A percentile compares a stretch with the other conserved stretches of the same genome.
These are phyloP conservation scores for Chrysoporthe puriensis DNA, from an alignment of 2,329 filamentous ascomycete species.

Conservation along the genomic window DNA sequence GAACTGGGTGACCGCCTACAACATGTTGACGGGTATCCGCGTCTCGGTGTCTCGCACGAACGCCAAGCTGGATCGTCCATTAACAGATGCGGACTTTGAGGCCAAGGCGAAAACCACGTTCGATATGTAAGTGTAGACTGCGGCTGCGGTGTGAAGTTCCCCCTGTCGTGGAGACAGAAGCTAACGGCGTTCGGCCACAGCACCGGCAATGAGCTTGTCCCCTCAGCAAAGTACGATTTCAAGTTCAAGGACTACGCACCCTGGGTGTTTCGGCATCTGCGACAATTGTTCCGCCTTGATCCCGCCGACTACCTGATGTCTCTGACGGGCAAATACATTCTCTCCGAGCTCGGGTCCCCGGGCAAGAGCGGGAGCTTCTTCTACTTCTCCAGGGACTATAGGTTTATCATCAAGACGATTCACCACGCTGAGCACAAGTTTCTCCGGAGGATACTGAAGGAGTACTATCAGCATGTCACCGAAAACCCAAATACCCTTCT, in stretches of 20 bases:
- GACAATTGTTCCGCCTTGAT: slow-evolving; percentile 85
- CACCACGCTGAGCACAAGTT: slow-evolving; percentile 94
- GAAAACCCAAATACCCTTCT: slow-evolving; percentile 93
- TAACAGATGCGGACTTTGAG: slow-evolving; percentile 91
- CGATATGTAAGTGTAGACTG: slow-evolving; percentile 73
- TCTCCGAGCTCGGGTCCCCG: slow-evolving; percentile 94
- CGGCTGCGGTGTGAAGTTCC: not conserved
- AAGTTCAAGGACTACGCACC: slow-evolving; percentile 99
- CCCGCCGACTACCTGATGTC: slow-evolving; percentile 98
- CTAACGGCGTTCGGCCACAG: slow-evolving; percentile 52
- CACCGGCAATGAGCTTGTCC: slow-evolving; percentile 94
- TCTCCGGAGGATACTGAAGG: slow-evolving; percentile 78
- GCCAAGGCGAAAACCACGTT: slow-evolving; percentile 98
- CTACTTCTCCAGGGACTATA: slow-evolving; percentile 99
- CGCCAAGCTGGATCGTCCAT: slow-evolving; percentile 88
- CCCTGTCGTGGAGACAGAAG: not conserved
- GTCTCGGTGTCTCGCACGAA: slow-evolving; percentile 96
- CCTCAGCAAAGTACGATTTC: slow-evolving; percentile 99
- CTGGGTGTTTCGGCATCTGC: slow-evolving; percentile 95
- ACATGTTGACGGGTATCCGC: slow-evolving; percentile 98
- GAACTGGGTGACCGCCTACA: slow-evolving; percentile 98
- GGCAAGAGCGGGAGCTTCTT: slow-evolving; percentile 99
- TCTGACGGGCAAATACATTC: slow-evolving; percentile 95
- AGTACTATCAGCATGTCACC: slow-evolving; percentile 92
- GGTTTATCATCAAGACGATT: slow-evolving; percentile 99